Evolutionary conservation across 371 early-diverging fungal species (phyloP).

Genomic region (Syncephalastrum sp.): DNA sequence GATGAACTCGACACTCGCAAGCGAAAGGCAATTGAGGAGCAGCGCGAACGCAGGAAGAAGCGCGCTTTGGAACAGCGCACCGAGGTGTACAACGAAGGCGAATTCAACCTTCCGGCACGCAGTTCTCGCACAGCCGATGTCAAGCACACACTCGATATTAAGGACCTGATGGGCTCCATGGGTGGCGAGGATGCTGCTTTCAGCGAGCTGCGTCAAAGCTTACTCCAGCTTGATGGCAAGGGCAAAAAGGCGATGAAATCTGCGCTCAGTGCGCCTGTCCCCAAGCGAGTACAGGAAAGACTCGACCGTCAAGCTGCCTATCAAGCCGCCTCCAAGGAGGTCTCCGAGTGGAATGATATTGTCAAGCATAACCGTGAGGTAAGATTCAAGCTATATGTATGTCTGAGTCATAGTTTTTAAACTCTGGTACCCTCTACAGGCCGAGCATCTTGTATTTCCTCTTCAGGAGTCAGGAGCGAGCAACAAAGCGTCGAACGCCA

Average conservation of each 20-base stretch:
- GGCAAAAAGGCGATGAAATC: conserved; percentile 43
- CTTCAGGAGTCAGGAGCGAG: conserved; percentile 27
- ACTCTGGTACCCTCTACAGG: conserved; percentile 20
- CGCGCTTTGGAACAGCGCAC: conserved; percentile 59
- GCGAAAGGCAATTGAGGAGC: conserved; percentile 43
- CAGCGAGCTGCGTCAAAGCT: conserved; percentile 60
- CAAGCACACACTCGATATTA: conserved; percentile 67
- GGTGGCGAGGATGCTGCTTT: conserved; percentile 57
- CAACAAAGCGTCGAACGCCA: conserved; percentile 46
- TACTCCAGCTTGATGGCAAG: conserved; percentile 59
- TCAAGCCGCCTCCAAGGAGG: conserved; percentile 71
- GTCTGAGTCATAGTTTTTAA: neutral
- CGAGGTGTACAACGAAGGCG: conserved; percentile 76
- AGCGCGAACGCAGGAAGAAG: conserved; percentile 31
- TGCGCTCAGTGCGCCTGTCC: conserved; percentile 78
- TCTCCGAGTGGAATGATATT: conserved; percentile 82
- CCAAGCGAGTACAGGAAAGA: conserved; percentile 80
- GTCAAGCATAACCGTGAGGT: conserved; percentile 78
- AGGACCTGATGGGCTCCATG: conserved; percentile 71
- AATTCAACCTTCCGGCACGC: conserved; percentile 70
- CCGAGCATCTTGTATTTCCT: conserved; percentile 83
- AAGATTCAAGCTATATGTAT: conserved; percentile 1
- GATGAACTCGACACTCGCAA: conserved; percentile 47
- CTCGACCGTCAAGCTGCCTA: conserved; percentile 86
- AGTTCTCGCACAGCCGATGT: conserved; percentile 22